Evolutionary conservation across 495 filamentous ascomycete species (phyloP), one percentile per base, ranked within the genome.

Genomic region (Poronia punctata): DNA sequence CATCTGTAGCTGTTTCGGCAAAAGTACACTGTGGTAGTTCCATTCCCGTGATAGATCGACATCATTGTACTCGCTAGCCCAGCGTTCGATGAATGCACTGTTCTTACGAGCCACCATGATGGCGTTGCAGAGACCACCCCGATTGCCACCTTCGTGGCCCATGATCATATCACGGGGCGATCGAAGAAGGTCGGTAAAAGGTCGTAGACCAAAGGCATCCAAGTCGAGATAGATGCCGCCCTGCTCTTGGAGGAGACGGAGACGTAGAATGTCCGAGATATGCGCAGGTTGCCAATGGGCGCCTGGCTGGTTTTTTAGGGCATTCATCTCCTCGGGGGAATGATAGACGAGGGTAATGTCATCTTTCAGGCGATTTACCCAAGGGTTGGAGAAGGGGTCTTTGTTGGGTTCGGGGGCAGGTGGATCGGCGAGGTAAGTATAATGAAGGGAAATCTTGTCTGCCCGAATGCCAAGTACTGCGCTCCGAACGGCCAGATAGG

Each of bases 161-260:
- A 71, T 57, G 23, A 71, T 53, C 1, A 67, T 54, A 38, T 67
- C 64, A 20, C 49, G 52, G 11, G 55, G 46, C 7, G 55, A 59
- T 9, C 45, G 48, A 0, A 59, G 32, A 19, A 65, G 47, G 14
- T 49, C 10, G 34, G 53, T 48, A 38, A 68, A 65, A n/a, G 63
- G 53, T 10, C 61, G 61, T 12, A 66, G 52, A 9, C 59, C 63
- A 23, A 65, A 66, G n/a, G 57, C 58, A 32, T 68, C 65, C 24
- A 60, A 61, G 48, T 68, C 65, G 18, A 68, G 51, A 17, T 72
- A 72, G 18, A 71, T 62, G 14, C 69, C 69, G 3, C 69, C 69
- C 21, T 65, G 43, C 25, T 61, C 49, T 21, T 59, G 52, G 7
- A 72, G 56, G 14, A 67, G 51, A 16, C 62, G 52, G 3, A 71